Conservation (phyloP, 2,329 filamentous ascomycete species). For the Penicillium sp. region DNA sequence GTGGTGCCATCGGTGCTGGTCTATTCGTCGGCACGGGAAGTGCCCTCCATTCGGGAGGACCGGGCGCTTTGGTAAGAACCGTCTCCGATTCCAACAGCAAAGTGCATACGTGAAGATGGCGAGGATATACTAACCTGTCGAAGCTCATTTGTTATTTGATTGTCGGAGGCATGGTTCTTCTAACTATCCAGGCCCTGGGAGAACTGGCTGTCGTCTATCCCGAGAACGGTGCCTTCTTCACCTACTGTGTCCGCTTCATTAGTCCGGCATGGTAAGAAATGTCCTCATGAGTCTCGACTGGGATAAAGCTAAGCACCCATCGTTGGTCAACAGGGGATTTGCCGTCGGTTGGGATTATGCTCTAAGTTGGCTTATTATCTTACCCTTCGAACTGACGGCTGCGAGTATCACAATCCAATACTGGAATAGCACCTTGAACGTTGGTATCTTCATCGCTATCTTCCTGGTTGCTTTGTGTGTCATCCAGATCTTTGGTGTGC, state of each 20-base stretch:
- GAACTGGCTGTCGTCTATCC: constrained; percentile 65
- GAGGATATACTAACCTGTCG: neutral
- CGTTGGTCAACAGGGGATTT: constrained; percentile 39
- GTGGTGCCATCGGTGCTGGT: constrained; percentile 44
- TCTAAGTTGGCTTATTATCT: constrained; percentile 77
- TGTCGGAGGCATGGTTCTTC: constrained; percentile 60
- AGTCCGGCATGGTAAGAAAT: constrained; percentile 56
- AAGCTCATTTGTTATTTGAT: constrained; percentile 51
- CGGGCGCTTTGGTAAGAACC: constrained; percentile 31
- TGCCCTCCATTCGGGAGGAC: constrained; percentile 41
- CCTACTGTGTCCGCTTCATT: constrained; percentile 63
- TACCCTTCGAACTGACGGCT: constrained; percentile 74
- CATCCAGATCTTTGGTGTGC: constrained; percentile 60
- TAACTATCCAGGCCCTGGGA: constrained; percentile 61
- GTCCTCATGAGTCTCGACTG: neutral
- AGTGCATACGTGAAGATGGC: too few species aligned
- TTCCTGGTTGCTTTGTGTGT: constrained; percentile 55
- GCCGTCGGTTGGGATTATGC: constrained; percentile 64
- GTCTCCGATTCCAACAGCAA: too few species aligned
- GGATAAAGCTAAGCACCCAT: neutral
- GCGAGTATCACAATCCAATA: constrained; percentile 57
- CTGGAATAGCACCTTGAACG: constrained; percentile 54
- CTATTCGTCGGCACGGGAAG: constrained; percentile 45
- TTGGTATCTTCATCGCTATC: constrained; percentile 59
- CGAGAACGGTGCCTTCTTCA: constrained; percentile 64